Evolutionary conservation across 2,329 filamentous ascomycete genomes (phyloP), one percentile per base, ranked within the genome.

Genomic region (Cladophialophora immunda): DNA sequence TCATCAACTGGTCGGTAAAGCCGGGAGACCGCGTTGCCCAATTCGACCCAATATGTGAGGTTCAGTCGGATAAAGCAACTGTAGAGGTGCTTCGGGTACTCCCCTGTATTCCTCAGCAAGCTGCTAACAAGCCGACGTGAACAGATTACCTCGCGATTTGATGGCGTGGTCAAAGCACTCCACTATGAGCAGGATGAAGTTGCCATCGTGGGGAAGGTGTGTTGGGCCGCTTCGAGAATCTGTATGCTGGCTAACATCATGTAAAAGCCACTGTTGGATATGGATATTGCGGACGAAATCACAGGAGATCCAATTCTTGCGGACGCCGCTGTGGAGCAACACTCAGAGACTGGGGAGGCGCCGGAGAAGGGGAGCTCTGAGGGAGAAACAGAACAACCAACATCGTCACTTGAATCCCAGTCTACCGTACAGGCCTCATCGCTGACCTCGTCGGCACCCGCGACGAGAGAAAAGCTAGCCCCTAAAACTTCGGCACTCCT

Each of bases 1-100:
- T 99, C 75, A 97, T 98, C 75, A 94, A 98, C 83, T 99, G 95
- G 95, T 99, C 97, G 78, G 94, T 99, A 71, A 91, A 97, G 80
- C 93, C 95, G 56, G 94, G 93, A 66, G 94, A 95, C 47, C 89
- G 91, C 66, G 93, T 99, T 73, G 94, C 98, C 82, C 94, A 99
- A 82, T 99, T 97, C 86, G 95, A 96, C 73, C 95, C 94, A 68
- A 86, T 99, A 58, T 98, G 95, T 81, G 95, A 99, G 82, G 95
- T 99, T 45, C 94, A 98, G 79, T 97, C 93, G 75, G 95, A 99
- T 81, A 99, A 99, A 80, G 95, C 95, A 27, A 85, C 86, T 54
- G 85, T 89, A n/a, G 87, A 98, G 65, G 65, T 64, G 45, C 45
- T 13, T 25, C 4, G 45, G 22, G 27, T 53, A 9, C 13, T 30